Conservation (phyloP, 768 basidiomycete species). For the Mycena vulgaris region DNA sequence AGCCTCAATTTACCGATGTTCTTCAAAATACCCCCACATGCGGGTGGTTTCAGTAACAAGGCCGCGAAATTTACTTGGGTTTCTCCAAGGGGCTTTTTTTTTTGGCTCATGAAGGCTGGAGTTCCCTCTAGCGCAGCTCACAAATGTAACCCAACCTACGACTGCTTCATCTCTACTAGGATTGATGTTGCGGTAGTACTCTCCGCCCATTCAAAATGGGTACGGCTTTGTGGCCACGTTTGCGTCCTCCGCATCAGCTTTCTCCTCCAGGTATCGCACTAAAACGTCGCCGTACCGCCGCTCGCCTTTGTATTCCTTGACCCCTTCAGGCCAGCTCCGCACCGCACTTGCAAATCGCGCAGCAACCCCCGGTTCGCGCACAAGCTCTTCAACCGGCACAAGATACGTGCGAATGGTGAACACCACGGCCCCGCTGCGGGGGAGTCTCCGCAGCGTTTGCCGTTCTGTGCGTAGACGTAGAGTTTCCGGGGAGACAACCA, state of each 20-base stretch:
- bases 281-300: conserved; percentile 51
- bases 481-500: conserved; percentile 54
- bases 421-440: conserved; percentile 72
- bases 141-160: too few relatives aligned
- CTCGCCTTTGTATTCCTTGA: conserved; percentile 64
- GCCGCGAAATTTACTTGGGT: too few relatives aligned
- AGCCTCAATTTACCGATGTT: too few relatives aligned
- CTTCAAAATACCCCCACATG: too few relatives aligned
- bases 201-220: conserved; percentile 15
- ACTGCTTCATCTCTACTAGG: too few relatives aligned
- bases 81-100: too few relatives aligned
- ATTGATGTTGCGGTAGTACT: too few relatives aligned
- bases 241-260: conserved; percentile 16
- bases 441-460: conserved; percentile 77
- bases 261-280: conserved; percentile 56
- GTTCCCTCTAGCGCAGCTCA: too few relatives aligned
- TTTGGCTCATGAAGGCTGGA: too few relatives aligned
- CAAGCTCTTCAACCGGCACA: conserved; percentile 66
- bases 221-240: conserved; percentile 24
- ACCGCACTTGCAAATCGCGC: conserved; percentile 76
- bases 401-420: conserved; percentile 82
- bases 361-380: conserved; percentile 69
- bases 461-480: conserved; percentile 75
- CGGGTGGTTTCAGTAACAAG: too few relatives aligned
- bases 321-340: conserved; percentile 76